Base-by-base conservation (phyloP, 495 filamentous ascomycete genomes). In the Penicillium simplicissimum region DNA sequence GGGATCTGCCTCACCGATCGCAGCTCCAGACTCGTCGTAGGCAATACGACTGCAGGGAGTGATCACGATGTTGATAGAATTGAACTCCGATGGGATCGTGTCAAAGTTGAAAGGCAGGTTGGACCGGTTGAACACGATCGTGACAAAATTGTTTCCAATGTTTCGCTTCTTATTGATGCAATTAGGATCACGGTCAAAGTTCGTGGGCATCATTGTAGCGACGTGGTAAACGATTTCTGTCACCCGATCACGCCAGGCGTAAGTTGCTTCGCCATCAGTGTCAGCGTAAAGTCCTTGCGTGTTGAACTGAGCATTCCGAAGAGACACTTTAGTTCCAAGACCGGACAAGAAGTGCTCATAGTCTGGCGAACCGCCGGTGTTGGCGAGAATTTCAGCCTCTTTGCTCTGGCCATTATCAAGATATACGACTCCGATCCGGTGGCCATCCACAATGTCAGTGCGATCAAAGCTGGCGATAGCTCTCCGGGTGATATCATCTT, bases 121-220 rank as follows among this genome's bases (percentile, higher is more conserved):
- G 15, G 93, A 97, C 60, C 95, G 90, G 71, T 99, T 99, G 79
- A 93, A 99, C 52, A 99, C 87, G 66, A 99, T 96, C 67, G 96
- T 98, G 64, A 99, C 96, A 67, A 89, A 96, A 76, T 99, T 96
- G 68, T 99, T 99, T 42, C 96, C 96, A 43, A 96, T 92, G 67
- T 99, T 96, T 4, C 87, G 82, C 72, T 99, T 99, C 79, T 99
- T 99, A 68, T 84, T 83, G 63, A 87, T 85, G 65, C 88, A 93
- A 14, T 82, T 81, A 14, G 88, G 85, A 67, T 97, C 92, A 42
- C 84, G 79, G 33, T 90, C 84, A 28, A 87, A 79, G 70, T 93
- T 83, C 19, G 91, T 95, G 11, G 96, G 96, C 96, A 99, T 99
- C 83, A 96, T 90, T 13, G 93, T 98, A 3, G 91, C 88, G 45